These are phyloP conservation scores for Pontederia paniculata DNA, from an alignment of 176 grass and related monocot species.

Conservation along the genomic window DNA sequence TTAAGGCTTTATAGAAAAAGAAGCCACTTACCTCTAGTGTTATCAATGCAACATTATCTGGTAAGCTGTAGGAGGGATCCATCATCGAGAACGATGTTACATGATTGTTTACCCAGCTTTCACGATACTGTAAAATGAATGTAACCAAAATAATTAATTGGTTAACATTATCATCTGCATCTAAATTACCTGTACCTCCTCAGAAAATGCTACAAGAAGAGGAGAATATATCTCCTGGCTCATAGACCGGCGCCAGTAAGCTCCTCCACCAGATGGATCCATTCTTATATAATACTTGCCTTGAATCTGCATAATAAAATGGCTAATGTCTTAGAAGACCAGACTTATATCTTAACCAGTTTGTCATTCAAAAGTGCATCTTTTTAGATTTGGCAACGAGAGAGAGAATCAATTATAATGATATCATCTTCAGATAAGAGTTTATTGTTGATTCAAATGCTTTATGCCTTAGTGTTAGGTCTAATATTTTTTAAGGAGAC, in stretches of 20 bases:
- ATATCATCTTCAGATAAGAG: too few species aligned
- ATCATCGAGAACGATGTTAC: conserved; percentile 30
- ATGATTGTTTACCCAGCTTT: conserved; percentile 26
- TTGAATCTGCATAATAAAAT: conserved; percentile 31
- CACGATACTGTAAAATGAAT: conserved; percentile 16
- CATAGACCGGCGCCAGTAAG: conserved; percentile 34
- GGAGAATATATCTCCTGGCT: conserved; percentile 49
- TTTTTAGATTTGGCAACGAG: too few species aligned
- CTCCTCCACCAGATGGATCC: conserved; percentile 32
- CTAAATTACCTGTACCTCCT: conserved; percentile 19
- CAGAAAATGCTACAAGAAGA: conserved; percentile 48
- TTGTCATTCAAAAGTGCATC: background rate
- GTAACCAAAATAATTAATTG: background rate
- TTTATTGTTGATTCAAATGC: too few species aligned
- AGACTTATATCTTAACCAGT: background rate
- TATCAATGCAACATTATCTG: conserved; percentile 43
- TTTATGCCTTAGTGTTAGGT: too few species aligned
- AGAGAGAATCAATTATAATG: too few species aligned
- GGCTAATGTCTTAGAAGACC: background rate
- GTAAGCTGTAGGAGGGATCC: conserved; percentile 27
- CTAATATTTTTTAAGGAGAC: too few species aligned
- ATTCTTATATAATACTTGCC: conserved; percentile 43
- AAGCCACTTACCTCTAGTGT: conserved; percentile 33
- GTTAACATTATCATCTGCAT: background rate
- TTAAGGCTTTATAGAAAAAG: background rate